Evolutionary conservation across 768 basidiomycete species (phyloP).

Genomic region (Amanita thiersii): DNA sequence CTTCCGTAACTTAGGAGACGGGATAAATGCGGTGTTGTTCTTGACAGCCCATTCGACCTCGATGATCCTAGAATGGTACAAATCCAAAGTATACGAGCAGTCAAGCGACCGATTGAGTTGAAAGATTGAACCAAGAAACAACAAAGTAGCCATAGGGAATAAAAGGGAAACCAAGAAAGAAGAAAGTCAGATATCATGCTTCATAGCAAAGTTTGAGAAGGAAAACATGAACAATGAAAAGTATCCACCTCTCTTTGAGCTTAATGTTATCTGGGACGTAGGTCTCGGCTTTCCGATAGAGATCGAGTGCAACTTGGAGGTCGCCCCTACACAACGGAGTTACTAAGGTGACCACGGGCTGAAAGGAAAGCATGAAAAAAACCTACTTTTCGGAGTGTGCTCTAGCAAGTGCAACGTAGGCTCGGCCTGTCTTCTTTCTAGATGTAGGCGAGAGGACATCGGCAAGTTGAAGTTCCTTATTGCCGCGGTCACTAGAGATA

Average conservation of each 20-base stretch:
- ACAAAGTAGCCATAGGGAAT: conserved; percentile 18
- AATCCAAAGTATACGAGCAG: not conserved
- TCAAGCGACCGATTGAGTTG: not conserved
- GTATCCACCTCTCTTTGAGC: conserved; percentile 81
- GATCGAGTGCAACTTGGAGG: conserved; percentile 68
- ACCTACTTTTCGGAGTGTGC: conserved; percentile 74
- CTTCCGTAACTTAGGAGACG: conserved; percentile 42
- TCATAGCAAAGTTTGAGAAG: conserved; percentile 40
- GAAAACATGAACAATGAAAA: conserved; percentile 60
- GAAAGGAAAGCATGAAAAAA: conserved; percentile 3
- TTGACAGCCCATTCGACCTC: conserved; percentile 76
- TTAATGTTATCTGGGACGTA: conserved; percentile 86
- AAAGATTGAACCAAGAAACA: conserved; percentile 3
- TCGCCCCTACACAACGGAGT: conserved; percentile 47
- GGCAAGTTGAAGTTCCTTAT: conserved; percentile 51
- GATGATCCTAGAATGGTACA: conserved; percentile 47
- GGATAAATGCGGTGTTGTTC: conserved; percentile 49
- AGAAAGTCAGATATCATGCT: conserved; percentile 35
- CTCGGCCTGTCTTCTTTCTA: conserved; percentile 75
- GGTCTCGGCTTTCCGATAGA: conserved; percentile 74
- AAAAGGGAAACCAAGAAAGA: conserved; percentile 22
- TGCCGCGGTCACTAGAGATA: conserved; percentile 45
- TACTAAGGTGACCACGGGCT: conserved; percentile 2
- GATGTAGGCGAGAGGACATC: conserved; percentile 64
- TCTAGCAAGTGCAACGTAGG: conserved; percentile 78